These are phyloP conservation scores for Coniochaeta hoffmannii DNA, from an alignment of 2,329 filamentous ascomycete genomes.

Conservation along the genomic window DNA sequence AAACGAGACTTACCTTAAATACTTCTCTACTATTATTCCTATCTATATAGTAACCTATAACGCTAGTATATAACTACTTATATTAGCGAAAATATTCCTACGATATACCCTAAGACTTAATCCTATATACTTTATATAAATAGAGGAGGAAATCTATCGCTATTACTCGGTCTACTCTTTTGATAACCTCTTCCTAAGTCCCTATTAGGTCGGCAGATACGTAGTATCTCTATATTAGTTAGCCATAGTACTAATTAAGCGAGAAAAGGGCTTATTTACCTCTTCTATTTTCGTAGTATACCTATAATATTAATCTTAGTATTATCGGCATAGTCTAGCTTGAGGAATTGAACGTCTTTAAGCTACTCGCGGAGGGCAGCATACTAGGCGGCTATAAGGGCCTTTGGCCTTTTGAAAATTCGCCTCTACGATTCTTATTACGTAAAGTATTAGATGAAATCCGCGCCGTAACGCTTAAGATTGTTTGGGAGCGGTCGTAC, in stretches of 20 bases:
- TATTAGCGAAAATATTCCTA: constrained; percentile 10
- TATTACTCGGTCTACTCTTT: constrained; percentile 8
- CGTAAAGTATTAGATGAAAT: constrained; percentile 9
- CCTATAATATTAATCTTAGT: constrained; percentile 15
- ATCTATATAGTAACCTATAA: constrained; percentile 6
- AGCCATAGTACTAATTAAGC: constrained; percentile 3
- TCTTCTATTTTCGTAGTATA: constrained; percentile 15
- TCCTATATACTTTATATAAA: constrained; percentile 10
- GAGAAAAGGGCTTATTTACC: constrained; percentile 7
- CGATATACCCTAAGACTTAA: constrained; percentile 6
- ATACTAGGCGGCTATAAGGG: constrained; percentile 9
- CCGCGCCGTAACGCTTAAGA: constrained; percentile 1
- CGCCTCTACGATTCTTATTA: constrained; percentile 6
- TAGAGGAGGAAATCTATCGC: constrained; percentile 11
- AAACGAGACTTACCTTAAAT: constrained; percentile 5
- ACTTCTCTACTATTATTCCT: constrained; percentile 8
- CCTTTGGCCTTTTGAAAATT: constrained; percentile 7
- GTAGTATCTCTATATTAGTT: constrained; percentile 11
- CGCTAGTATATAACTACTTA: constrained; percentile 8
- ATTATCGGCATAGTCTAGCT: constrained; percentile 11
- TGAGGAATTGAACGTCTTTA: constrained; percentile 11
- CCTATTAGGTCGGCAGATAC: constrained; percentile 5
- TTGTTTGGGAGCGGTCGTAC: neutral
- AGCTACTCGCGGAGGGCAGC: constrained; percentile 12
- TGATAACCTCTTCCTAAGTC: constrained; percentile 8